Evolutionary conservation across 2,329 filamentous ascomycete species (phyloP), one percentile per base, ranked within the genome.

Genomic region (Fusarium papillatum): DNA sequence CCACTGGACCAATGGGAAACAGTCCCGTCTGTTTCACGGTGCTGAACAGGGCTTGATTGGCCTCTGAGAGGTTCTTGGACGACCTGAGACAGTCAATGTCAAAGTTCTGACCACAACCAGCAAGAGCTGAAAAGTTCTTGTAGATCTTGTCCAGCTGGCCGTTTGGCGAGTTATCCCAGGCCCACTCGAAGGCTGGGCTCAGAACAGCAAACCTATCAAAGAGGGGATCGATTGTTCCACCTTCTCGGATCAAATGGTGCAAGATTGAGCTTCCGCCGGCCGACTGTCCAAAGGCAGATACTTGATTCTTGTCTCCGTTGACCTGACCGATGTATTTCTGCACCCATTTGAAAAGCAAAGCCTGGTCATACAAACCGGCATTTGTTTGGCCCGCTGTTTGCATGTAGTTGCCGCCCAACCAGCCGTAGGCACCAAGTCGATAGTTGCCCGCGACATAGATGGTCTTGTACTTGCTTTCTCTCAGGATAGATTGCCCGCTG

Each of bases 161-260:
- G n/a, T 48, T 62, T 2, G 24, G 29, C 2, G 65, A 24, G 57
- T 76, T 75, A 10, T 76, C 73, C 74, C 74, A 76, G 2, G 64
- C 41, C 70, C 66, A 73, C 24, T 76, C 63, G 22, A 66, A 75
- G 0, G 70, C 72, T 1, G 74, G 72, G 61, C 72, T 75, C 57
- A 60, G 67, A 55, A 31, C 26, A 19, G 50, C 41, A 22, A 43
- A 43, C 10, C 5, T 43, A n/a, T 11, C 11, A 43, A 43, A 43
- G 11, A 11, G 13, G 41, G 41, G 41, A 14, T 43, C 41, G 5
- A 43, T 4, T 43, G 41, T 43, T 7, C 41, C 41, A 6, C 41
- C n/a, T 22, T 43, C 41, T 43, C 41, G n/a, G n/a, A 43, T 43
- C 41, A 43, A 4, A 22, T 43, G 41, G n/a, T 43, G 41, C 41